Conservation (phyloP, 2,329 filamentous ascomycete genomes). For the Fusarium cyanostomum region DNA sequence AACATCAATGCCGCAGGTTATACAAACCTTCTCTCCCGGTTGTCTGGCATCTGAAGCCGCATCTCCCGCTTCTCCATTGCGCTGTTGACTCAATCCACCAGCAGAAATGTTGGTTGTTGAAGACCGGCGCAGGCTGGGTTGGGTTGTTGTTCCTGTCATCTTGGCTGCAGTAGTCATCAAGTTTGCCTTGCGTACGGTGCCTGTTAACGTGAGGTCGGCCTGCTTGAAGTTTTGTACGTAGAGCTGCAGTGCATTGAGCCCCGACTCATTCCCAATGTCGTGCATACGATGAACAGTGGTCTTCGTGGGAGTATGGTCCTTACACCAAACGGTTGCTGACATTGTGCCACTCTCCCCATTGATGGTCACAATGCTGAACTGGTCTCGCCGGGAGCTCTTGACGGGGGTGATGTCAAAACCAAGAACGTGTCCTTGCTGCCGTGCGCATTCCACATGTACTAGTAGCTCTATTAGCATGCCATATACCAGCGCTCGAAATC, state of each 20-base stretch:
- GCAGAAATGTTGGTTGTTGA: conserved; percentile 60
- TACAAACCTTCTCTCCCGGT: conserved; percentile 65
- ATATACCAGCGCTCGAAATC: not conserved
- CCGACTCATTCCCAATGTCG: conserved; percentile 75
- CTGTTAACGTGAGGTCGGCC: conserved; percentile 88
- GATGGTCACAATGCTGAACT: conserved; percentile 80
- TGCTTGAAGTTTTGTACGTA: conserved; percentile 94
- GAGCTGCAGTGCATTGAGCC: conserved; percentile 83
- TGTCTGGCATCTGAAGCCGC: conserved; percentile 45
- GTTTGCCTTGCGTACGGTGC: conserved; percentile 92
- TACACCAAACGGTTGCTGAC: conserved; percentile 90
- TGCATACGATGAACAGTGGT: conserved; percentile 80
- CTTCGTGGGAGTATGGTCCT: conserved; percentile 81
- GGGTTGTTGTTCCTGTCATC: conserved; percentile 49
- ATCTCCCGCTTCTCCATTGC: conserved; percentile 43
- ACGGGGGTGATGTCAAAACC: conserved; percentile 92
- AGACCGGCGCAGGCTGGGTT: conserved; percentile 59
- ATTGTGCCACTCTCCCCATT: conserved; percentile 84
- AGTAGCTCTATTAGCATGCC: conserved; percentile 39
- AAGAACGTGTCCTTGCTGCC: conserved; percentile 81
- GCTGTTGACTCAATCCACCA: conserved; percentile 27
- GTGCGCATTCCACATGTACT: conserved; percentile 92
- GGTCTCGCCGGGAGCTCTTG: conserved; percentile 87
- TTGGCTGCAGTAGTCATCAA: conserved; percentile 74
- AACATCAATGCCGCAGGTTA: conserved; percentile 73